phyloP scores from a whole-genome alignment of 1,139 yeast genomes.

The Kurtzmaniella quercitrusa region DNA sequence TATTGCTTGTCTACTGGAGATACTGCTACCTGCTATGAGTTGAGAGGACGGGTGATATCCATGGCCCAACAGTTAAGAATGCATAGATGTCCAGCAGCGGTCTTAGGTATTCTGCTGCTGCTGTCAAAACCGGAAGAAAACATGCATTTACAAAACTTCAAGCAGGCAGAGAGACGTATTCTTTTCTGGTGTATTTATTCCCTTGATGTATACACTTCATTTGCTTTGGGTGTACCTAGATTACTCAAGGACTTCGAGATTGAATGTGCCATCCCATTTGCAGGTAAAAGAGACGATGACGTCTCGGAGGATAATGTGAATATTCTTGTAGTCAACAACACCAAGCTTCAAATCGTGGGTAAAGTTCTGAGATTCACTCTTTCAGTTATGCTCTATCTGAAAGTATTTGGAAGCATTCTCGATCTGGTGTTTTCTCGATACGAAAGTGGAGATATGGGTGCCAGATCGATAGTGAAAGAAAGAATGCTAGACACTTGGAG shows the following conservation, averaged over 20 bases:
- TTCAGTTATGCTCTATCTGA: constrained; percentile 64
- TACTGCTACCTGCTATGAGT: constrained; percentile 66
- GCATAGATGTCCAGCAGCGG: constrained; percentile 86
- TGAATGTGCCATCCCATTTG: constrained; percentile 80
- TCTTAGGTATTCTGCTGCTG: constrained; percentile 35
- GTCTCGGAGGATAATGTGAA: constrained; percentile 45
- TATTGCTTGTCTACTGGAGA: constrained; percentile 76
- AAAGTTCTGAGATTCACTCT: constrained; percentile 62
- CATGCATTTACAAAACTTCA: constrained; percentile 46
- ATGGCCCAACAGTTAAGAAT: constrained; percentile 85
- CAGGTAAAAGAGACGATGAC: constrained; percentile 47
- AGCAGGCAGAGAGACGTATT: constrained; percentile 78
- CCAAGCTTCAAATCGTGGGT: constrained; percentile 59
- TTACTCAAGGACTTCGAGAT: constrained; percentile 74
- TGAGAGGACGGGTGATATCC: constrained; percentile 70
- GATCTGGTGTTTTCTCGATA: constrained; percentile 58
- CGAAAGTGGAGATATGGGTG: constrained; percentile 34
- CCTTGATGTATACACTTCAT: constrained; percentile 70
- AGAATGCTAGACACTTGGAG: constrained; percentile 78
- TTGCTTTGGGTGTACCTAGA: constrained; percentile 79
- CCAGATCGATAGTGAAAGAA: constrained; percentile 50
- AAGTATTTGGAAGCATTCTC: constrained; percentile 68
- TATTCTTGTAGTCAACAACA: constrained; percentile 55
- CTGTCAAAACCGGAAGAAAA: constrained; percentile 47
- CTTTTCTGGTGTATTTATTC: constrained; percentile 82